Evolutionary conservation across 23 red algal genomes (phyloP).

Genomic region (Gracilaria gracilis): DNA sequence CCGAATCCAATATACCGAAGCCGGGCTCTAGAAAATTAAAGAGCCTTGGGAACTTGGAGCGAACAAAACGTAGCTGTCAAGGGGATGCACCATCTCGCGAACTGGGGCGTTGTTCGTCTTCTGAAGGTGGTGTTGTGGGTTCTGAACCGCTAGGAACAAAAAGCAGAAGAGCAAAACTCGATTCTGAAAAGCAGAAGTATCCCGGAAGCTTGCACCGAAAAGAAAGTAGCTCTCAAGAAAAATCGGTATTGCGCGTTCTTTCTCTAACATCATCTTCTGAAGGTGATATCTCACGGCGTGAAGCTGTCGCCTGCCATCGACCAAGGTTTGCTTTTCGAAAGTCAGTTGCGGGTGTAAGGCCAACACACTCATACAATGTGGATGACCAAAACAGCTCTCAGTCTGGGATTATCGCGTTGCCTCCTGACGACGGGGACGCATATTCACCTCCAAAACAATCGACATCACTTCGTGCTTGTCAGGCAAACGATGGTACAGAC

Average conservation of each 20-base stretch:
- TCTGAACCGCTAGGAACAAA: neutral
- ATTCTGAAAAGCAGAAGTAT: neutral
- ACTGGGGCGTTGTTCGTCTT: neutral
- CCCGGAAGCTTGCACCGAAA: neutral
- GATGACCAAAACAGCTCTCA: neutral
- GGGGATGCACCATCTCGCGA: too few species aligned
- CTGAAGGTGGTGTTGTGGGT: neutral
- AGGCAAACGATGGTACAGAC: neutral
- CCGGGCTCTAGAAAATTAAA: too few species aligned
- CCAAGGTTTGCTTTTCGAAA: conserved; percentile 8
- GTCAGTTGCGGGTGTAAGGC: neutral
- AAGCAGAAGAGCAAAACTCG: neutral
- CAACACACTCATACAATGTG: neutral
- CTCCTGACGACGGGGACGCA: neutral
- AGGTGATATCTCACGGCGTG: neutral
- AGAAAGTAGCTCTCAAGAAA: neutral
- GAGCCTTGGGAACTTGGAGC: too few species aligned
- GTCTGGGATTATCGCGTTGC: neutral
- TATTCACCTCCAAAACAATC: neutral
- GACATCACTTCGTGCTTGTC: neutral
- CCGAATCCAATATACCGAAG: too few species aligned
- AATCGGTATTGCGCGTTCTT: neutral
- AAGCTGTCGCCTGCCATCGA: neutral
- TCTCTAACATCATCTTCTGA: neutral
- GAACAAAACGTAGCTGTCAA: too few species aligned